phyloP scores from a whole-genome alignment of 371 early-diverging fungal genomes.

The Mortierella sp. region DNA sequence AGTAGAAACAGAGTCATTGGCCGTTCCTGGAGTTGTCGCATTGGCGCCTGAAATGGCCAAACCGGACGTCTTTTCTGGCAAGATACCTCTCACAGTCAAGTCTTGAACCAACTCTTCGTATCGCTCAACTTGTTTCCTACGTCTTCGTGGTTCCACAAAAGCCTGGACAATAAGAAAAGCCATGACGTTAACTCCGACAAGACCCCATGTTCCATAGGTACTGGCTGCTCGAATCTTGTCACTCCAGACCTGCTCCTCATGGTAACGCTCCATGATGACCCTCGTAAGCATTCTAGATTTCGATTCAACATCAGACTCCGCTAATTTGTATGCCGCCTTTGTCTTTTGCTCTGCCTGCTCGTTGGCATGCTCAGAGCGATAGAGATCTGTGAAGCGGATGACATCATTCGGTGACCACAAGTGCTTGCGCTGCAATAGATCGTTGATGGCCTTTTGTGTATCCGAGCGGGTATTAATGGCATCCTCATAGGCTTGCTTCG shows the following conservation, averaged over 20 bases:
- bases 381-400: conserved; percentile 87
- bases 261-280: conserved; percentile 85
- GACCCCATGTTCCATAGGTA: conserved; percentile 89
- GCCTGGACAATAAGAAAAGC: conserved; percentile 83
- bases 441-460: conserved; percentile 91
- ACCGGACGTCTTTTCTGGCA: conserved; percentile 17
- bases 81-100: conserved; percentile 36
- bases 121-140: conserved; percentile 77
- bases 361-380: conserved; percentile 83
- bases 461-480: conserved; percentile 77
- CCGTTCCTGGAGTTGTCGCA: not conserved
- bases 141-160: conserved; percentile 83
- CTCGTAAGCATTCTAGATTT: conserved; percentile 75
- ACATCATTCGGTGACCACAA: conserved; percentile 90
- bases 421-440: conserved; percentile 89
- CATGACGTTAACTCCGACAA: conserved; percentile 79
- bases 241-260: conserved; percentile 96
- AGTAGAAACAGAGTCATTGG: not conserved
- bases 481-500: conserved; percentile 78
- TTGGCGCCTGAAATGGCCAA: not conserved
- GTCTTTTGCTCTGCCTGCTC: conserved; percentile 75
- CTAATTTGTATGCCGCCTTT: conserved; percentile 69
- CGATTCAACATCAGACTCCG: conserved; percentile 78
- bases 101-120: conserved; percentile 74
- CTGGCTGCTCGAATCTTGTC: conserved; percentile 94